Percentiles rank a stretch among this genome's conserved stretches.
These are phyloP conservation scores for Trichoderma parareesei DNA, from an alignment of 495 filamentous ascomycete genomes.

Conservation along the genomic window DNA sequence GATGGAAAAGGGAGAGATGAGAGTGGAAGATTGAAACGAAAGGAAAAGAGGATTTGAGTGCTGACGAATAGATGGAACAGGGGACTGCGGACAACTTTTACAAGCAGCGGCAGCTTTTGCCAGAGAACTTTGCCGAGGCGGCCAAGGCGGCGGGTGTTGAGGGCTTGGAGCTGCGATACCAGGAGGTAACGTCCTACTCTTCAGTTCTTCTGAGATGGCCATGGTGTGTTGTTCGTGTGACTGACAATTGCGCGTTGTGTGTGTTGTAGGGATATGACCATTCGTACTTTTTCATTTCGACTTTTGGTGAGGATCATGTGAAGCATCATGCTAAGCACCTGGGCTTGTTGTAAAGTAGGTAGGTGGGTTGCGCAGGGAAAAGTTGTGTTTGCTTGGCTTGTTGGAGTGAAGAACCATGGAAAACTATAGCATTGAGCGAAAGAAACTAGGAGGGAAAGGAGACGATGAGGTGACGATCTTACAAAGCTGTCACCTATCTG, in stretches of 20 bases:
- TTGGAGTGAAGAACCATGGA: not conserved
- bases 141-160: conserved; percentile 61
- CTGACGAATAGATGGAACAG: conserved; percentile 1
- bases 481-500: not conserved
- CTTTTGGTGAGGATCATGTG: conserved; percentile 83
- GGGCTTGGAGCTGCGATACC: conserved; percentile 68
- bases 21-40: not conserved
- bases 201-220: not conserved
- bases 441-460: not conserved
- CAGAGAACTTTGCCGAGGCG: conserved; percentile 83
- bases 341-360: conserved; percentile 13
- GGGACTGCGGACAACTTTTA: conserved; percentile 95
- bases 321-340: conserved; percentile 84
- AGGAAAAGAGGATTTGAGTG: not conserved
- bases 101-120: conserved; percentile 82
- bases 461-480: not conserved
- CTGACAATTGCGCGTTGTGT: not conserved
- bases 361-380: not conserved
- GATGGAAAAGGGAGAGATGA: not conserved
- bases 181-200: too few relatives aligned
- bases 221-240: not conserved
- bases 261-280: conserved; percentile 73
- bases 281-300: conserved; percentile 89
- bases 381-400: not conserved
- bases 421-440: not conserved